Percentiles rank a stretch among this genome's conserved stretches.
Conservation (phyloP, 306 rosid genomes). For the Glycyrrhiza uralensis region DNA sequence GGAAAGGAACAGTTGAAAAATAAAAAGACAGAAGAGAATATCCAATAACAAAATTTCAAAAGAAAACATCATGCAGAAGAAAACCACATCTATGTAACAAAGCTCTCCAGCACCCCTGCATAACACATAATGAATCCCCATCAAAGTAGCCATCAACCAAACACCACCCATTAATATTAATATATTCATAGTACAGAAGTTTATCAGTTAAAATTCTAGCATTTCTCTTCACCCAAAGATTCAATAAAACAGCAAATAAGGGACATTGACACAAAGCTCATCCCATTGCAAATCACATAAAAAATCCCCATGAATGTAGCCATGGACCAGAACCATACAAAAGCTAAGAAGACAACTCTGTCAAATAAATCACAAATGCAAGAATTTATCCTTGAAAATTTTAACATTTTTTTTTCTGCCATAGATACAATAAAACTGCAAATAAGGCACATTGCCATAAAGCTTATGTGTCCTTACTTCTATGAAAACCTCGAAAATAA, state of each 20-base stretch:
- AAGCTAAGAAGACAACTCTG: not conserved
- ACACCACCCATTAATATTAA: not conserved
- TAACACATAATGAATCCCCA: not conserved
- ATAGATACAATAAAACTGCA: not conserved
- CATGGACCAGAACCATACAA: not conserved
- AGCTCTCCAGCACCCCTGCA: not conserved
- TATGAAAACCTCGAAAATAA: not conserved
- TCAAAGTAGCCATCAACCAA: not conserved
- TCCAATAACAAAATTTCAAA: not conserved
- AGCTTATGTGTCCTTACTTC: not conserved
- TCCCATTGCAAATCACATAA: not conserved
- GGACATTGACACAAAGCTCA: not conserved
- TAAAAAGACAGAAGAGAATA: not conserved
- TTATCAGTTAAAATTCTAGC: not conserved
- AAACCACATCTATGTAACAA: not conserved
- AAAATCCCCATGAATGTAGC: not conserved
- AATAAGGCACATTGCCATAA: not conserved
- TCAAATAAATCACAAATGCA: not conserved
- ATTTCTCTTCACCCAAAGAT: not conserved
- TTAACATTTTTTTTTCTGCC: not conserved
- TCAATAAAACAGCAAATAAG: not conserved
- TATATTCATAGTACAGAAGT: not conserved
- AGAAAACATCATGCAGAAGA: not conserved
- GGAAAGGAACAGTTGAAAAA: slow-evolving; percentile 6
- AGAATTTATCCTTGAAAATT: not conserved